phyloP scores from a whole-genome alignment of 352 stramenopile species.

The Globisporangium lucens region DNA sequence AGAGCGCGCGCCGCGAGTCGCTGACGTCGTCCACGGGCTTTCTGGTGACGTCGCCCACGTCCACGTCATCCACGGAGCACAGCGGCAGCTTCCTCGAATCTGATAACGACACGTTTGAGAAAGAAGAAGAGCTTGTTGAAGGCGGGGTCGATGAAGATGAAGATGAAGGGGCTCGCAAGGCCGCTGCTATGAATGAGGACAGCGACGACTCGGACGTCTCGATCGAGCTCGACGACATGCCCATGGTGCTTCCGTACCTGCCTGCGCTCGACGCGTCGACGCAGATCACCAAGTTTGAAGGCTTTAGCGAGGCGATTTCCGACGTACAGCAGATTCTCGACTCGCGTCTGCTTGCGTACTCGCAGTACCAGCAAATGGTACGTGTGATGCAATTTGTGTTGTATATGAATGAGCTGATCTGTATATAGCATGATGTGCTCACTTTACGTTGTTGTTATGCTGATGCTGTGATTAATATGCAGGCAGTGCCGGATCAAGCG shows the following conservation, averaged over 20 bases:
- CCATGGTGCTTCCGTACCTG: slow-evolving; percentile 58
- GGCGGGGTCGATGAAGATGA: slow-evolving; percentile 25
- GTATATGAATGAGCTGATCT: background rate
- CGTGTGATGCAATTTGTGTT: slow-evolving; percentile 7
- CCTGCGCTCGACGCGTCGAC: slow-evolving; percentile 80
- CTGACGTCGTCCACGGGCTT: slow-evolving; percentile 13
- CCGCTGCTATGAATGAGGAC: slow-evolving; percentile 13
- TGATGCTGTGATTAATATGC: background rate
- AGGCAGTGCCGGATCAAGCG: slow-evolving; percentile 56
- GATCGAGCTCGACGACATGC: slow-evolving; percentile 49
- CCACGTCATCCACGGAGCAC: slow-evolving; percentile 12
- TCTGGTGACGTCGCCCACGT: slow-evolving; percentile 16
- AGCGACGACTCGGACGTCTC: slow-evolving; percentile 30
- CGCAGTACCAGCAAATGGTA: slow-evolving; percentile 82
- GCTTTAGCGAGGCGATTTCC: slow-evolving; percentile 74
- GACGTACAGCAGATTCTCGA: slow-evolving; percentile 71
- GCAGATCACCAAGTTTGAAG: slow-evolving; percentile 81
- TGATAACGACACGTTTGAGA: slow-evolving; percentile 10
- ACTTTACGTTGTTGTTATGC: slow-evolving; percentile 7
- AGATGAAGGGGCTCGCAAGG: background rate
- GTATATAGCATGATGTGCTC: background rate
- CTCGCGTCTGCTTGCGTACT: slow-evolving; percentile 78
- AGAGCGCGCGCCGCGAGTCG: slow-evolving; percentile 8
- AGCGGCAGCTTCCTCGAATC: slow-evolving; percentile 6
- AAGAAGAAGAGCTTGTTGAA: slow-evolving; percentile 28